These are phyloP conservation scores for Fusarium brachygibbosum DNA, from an alignment of 2,329 filamentous ascomycete species.

Conservation along the genomic window DNA sequence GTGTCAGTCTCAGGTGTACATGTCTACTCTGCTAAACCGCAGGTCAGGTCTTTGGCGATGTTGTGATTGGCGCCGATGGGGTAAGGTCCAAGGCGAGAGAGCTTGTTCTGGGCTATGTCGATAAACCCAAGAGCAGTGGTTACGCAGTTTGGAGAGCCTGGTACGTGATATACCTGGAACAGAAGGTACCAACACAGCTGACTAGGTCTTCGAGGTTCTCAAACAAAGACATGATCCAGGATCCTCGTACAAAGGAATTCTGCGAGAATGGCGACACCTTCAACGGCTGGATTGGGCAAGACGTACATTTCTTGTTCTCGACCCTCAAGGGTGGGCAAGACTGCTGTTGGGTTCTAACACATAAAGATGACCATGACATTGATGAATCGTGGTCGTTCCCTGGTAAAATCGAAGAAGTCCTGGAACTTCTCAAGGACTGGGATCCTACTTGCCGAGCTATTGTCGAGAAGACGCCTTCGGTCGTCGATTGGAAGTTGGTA, in stretches of 20 bases:
- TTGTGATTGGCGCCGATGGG: constrained; percentile 40
- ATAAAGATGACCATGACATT: constrained; percentile 49
- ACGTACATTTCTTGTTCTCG: constrained; percentile 66
- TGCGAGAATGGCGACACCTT: constrained; percentile 70
- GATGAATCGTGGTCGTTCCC: constrained; percentile 42
- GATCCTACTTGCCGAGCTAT: constrained; percentile 35
- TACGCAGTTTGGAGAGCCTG: constrained; percentile 60
- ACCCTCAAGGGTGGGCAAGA: constrained; percentile 60
- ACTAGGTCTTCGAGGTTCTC: constrained; percentile 28
- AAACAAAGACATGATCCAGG: constrained; percentile 65
- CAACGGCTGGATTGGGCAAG: constrained; percentile 63
- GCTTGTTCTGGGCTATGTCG: constrained; percentile 33
- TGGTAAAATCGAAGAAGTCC: constrained; percentile 36
- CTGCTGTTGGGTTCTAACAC: constrained; percentile 71
- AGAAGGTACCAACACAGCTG: neutral
- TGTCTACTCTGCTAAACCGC: neutral
- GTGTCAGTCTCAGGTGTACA: fast-evolving
- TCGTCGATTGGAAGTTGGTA: constrained; percentile 38
- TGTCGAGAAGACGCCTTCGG: constrained; percentile 28
- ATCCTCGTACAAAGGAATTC: constrained; percentile 66
- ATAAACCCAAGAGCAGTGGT: constrained; percentile 39
- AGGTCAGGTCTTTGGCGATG: constrained; percentile 24
- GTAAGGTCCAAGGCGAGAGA: constrained; percentile 40
- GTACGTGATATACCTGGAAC: constrained; percentile 51
- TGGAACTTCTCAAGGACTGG: constrained; percentile 30